These are phyloP conservation scores for Oryza nivara DNA, from an alignment of 176 grass and related monocot species.

Conservation along the genomic window DNA sequence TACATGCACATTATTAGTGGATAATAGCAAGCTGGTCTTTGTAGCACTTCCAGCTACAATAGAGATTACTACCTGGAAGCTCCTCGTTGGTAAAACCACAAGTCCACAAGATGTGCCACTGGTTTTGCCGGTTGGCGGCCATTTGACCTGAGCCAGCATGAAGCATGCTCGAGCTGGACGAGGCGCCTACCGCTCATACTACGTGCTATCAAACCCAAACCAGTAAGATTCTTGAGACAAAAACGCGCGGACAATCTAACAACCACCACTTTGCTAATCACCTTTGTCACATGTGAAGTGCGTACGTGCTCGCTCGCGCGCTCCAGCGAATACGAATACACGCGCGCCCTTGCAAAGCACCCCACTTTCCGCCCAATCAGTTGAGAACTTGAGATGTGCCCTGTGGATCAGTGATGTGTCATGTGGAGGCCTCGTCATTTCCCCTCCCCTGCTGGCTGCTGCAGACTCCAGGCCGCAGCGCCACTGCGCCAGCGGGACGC, in stretches of 20 bases:
- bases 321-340: background rate
- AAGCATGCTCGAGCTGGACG: too few species aligned
- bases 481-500: background rate
- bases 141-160: background rate
- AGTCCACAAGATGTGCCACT: background rate
- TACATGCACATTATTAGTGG: too few species aligned
- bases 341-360: constrained; percentile 25
- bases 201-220: background rate
- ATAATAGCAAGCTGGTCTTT: too few species aligned
- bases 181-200: background rate
- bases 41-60: too few species aligned
- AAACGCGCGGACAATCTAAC: background rate
- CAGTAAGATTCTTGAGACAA: background rate
- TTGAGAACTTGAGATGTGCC: background rate
- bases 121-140: background rate
- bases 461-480: too few species aligned
- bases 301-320: background rate
- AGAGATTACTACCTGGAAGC: too few species aligned
- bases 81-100: background rate
- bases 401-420: background rate
- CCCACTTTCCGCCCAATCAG: background rate
- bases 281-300: background rate
- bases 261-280: too few species aligned
- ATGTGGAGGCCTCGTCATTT: background rate
- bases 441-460: too few species aligned